Conservation (phyloP, 441 rosid genomes). For the Metrosideros polymorpha region DNA sequence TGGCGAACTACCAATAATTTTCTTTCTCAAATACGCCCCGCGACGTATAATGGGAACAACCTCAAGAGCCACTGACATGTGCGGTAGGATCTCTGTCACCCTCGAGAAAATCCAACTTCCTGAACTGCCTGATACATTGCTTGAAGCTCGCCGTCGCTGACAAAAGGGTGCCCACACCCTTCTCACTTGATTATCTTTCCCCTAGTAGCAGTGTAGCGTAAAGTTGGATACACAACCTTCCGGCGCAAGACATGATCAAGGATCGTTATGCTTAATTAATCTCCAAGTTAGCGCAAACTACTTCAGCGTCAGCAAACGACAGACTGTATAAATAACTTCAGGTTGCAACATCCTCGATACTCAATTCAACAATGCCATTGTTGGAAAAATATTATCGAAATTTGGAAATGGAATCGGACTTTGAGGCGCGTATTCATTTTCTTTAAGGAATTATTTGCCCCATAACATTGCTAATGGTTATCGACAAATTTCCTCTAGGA, state of each 20-base stretch:
- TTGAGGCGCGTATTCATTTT: too few relatives aligned
- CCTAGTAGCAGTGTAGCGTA: constrained; percentile 79
- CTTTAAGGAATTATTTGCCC: too few relatives aligned
- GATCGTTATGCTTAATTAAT: constrained; percentile 51
- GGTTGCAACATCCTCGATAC: too few relatives aligned
- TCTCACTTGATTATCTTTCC: constrained; percentile 94
- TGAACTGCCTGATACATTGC: constrained; percentile 77
- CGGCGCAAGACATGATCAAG: constrained; percentile 90
- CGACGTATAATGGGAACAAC: not conserved
- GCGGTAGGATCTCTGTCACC: constrained; percentile 26
- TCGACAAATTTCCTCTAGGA: too few relatives aligned
- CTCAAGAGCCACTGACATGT: not conserved
- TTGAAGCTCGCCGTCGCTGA: constrained; percentile 87
- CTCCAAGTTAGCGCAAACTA: too few relatives aligned
- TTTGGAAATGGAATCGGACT: too few relatives aligned
- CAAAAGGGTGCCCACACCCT: constrained; percentile 86
- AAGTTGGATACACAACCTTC: constrained; percentile 84
- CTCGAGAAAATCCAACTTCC: too few relatives aligned
- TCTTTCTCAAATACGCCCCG: not conserved
- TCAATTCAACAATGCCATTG: too few relatives aligned
- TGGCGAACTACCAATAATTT: not conserved
- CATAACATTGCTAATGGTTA: too few relatives aligned
- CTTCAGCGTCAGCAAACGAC: too few relatives aligned
- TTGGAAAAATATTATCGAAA: too few relatives aligned
- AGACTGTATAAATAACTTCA: too few relatives aligned